A percentile compares a stretch with the other conserved stretches of the same genome.
These are phyloP conservation scores for Clavispora vitiphila DNA, from an alignment of 805 yeast genomes.

Conservation along the genomic window DNA sequence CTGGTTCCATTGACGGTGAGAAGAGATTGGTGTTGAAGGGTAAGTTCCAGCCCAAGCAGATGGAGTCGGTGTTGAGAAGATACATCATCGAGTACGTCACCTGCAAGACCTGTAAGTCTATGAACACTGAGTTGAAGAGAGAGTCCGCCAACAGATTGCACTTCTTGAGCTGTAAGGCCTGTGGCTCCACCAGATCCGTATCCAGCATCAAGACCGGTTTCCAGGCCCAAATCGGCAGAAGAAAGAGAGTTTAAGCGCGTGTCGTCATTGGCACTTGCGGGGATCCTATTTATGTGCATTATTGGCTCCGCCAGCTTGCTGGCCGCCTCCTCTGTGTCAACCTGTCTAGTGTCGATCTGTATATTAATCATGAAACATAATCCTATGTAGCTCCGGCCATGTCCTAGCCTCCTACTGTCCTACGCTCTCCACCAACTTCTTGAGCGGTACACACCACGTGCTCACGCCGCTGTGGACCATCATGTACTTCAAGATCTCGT, in stretches of 20 bases:
- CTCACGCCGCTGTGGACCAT: constrained; percentile 52
- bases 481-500: constrained; percentile 47
- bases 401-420: background rate
- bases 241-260: constrained; percentile 53
- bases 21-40: constrained; percentile 96
- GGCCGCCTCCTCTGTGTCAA: background rate
- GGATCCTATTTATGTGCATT: background rate
- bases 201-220: constrained; percentile 98
- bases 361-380: constrained; percentile 6
- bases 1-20: constrained; percentile 98
- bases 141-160: constrained; percentile 95
- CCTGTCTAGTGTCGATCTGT: constrained; percentile 5
- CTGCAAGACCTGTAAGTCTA: constrained; percentile 97
- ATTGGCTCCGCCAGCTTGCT: background rate
- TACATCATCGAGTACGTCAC: constrained; percentile 96
- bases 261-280: background rate
- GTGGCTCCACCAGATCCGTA: constrained; percentile 97
- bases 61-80: constrained; percentile 93
- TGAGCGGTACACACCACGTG: constrained; percentile 64
- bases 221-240: constrained; percentile 95
- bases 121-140: constrained; percentile 92
- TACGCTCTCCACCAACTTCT: constrained; percentile 36
- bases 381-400: background rate
- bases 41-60: constrained; percentile 95
- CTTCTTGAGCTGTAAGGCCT: constrained; percentile 95